Evolutionary conservation across 1,139 yeast species (phyloP).

Genomic region (Nakaseomyces sp.): DNA sequence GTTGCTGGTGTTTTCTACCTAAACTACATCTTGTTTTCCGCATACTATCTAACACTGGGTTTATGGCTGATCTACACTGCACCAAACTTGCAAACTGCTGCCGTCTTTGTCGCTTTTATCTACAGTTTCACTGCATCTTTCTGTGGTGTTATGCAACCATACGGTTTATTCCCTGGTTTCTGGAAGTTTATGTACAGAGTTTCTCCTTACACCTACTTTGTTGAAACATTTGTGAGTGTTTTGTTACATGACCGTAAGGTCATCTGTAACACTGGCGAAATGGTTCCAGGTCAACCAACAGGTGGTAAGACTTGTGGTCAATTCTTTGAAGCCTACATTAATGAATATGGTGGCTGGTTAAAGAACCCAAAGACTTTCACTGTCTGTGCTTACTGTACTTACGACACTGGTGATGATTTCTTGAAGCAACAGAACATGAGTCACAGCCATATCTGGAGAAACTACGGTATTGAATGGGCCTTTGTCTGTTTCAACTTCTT

Average conservation of each 20-base stretch:
- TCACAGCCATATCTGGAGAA: conserved; percentile 46
- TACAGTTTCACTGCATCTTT: conserved; percentile 45
- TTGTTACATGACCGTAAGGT: conserved; percentile 48
- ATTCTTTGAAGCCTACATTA: conserved; percentile 34
- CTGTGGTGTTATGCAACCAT: conserved; percentile 54
- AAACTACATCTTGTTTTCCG: conserved; percentile 39
- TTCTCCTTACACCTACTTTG: conserved; percentile 59
- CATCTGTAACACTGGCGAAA: conserved; percentile 43
- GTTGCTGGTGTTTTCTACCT: conserved; percentile 47
- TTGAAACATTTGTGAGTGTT: conserved; percentile 46
- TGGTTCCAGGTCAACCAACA: conserved; percentile 44
- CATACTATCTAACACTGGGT: conserved; percentile 46
- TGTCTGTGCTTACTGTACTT: conserved; percentile 37
- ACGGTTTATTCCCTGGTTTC: conserved; percentile 46
- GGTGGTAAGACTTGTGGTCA: conserved; percentile 46
- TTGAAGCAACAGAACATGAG: conserved; percentile 37
- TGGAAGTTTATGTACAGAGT: conserved; percentile 61
- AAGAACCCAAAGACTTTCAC: conserved; percentile 30
- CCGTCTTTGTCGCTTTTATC: conserved; percentile 43
- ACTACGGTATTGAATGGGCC: conserved; percentile 46
- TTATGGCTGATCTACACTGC: conserved; percentile 44
- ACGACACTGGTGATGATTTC: conserved; percentile 33
- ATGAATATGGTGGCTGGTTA: conserved; percentile 34
- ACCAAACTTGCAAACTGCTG: conserved; percentile 53
- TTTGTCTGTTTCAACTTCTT: conserved; percentile 39